Evolutionary conservation across 2,329 filamentous ascomycete genomes (phyloP).

Genomic region (Seiridium cupressi): DNA sequence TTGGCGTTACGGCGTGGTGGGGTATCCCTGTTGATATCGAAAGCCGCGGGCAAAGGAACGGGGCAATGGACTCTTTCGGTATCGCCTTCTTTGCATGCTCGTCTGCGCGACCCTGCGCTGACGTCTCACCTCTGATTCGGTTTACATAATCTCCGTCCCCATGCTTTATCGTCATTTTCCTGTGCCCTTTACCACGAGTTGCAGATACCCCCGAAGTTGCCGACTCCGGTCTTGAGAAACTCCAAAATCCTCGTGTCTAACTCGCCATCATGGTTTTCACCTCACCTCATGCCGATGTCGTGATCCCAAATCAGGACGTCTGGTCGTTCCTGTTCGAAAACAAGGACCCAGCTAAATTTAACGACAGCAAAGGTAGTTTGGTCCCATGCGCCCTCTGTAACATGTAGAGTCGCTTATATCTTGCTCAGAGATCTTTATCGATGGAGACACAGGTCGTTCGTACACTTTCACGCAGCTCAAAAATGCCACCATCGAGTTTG

Average conservation of each 20-base stretch:
- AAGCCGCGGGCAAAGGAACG: neutral
- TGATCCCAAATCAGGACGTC: constrained; percentile 73
- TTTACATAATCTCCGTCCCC: too few relatives aligned
- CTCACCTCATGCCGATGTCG: constrained; percentile 62
- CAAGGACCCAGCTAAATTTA: constrained; percentile 56
- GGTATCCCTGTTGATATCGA: neutral
- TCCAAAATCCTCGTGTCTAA: constrained; percentile 4
- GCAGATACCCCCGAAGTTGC: neutral
- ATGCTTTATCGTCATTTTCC: neutral
- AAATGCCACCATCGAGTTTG: constrained; percentile 69
- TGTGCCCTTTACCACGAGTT: neutral
- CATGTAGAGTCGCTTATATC: constrained; percentile 9
- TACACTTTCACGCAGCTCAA: constrained; percentile 73
- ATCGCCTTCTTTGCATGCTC: neutral
- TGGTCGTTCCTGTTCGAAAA: constrained; percentile 78
- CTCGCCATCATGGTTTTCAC: constrained; percentile 64
- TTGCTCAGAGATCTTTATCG: constrained; percentile 69
- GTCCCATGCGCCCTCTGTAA: neutral
- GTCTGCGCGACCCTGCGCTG: neutral
- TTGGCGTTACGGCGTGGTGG: neutral
- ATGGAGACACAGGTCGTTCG: constrained; percentile 63
- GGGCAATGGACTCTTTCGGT: neutral
- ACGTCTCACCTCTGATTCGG: neutral
- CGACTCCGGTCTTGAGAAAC: neutral
- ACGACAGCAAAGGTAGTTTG: constrained; percentile 68